Evolutionary conservation across 768 basidiomycete genomes (phyloP), one percentile per base, ranked within the genome.

Genomic region (Suillus hirtellus): DNA sequence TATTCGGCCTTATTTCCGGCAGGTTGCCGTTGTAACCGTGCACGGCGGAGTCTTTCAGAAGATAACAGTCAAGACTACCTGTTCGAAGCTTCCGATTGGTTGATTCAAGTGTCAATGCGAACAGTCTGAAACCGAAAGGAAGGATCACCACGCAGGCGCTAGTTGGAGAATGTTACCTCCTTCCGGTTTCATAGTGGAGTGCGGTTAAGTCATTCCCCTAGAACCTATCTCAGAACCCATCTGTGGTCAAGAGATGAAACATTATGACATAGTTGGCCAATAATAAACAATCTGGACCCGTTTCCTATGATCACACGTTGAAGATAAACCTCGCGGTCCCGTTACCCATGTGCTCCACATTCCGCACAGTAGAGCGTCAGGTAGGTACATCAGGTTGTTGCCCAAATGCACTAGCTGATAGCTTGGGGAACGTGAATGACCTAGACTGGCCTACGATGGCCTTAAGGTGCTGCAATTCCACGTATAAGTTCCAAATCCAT

Each of bases 181-280:
- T 52, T 52, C 27, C 50, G 9, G 27, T 52, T 52, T 52, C 50
- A 52, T 52, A 31, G 15, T 52, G 50, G 50, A 52, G 27, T 52
- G 27, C 24, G 27, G 50, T 52, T 52, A 17, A 19, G 17, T 49
- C 27, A 24, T 15, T 27, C 8, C 47, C 49, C 49, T 49, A 47
- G 35, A 37, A 37, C 35, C 9, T 37, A 37, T 37, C 42, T 42
- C 1, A 8, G 27, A 15, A 24, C 49, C 49, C 6, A 52, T 17
- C 31, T 19, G 50, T 52, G 17, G 31, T 9, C 50, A 34, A 10
- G 52, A 34, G 31, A 53, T 53, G 50, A 19, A 34, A 34, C 5
- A 34, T n/a, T 3, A 12, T n/a, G 31, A 53, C 19, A 34, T 19
- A 10, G 31, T 53, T 34, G 19, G 31, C 34, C 19, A 19, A 34